These are phyloP conservation scores for Nitzschia inconspicua DNA, from an alignment of 108 stramenopile genomes.

Conservation along the genomic window DNA sequence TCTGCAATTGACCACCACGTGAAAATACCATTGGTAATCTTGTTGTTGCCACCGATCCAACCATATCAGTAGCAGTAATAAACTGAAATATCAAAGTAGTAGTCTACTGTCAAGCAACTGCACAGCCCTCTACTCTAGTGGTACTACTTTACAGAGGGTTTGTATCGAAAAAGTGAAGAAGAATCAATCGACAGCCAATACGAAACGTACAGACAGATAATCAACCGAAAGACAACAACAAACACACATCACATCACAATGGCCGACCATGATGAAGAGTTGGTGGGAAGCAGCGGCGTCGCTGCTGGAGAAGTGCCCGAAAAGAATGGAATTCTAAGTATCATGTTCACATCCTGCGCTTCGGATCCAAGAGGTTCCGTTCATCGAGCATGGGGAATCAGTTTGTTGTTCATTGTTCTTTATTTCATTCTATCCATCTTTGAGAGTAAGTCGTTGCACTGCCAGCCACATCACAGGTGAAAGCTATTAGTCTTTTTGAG, in stretches of 20 bases:
- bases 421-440: slow-evolving; percentile 62
- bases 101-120: too few species aligned
- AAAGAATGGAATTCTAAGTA: slow-evolving; percentile 16
- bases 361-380: slow-evolving; percentile 68
- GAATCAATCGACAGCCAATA: too few species aligned
- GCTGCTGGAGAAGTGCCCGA: background rate
- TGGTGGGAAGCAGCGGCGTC: background rate
- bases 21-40: too few species aligned
- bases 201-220: background rate
- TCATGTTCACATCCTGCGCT: slow-evolving; percentile 52
- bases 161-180: too few species aligned
- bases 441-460: slow-evolving; percentile 58
- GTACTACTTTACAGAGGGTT: too few species aligned
- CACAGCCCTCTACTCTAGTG: too few species aligned
- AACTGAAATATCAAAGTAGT: too few species aligned
- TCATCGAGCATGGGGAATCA: slow-evolving; percentile 82
- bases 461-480: background rate
- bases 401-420: slow-evolving; percentile 56
- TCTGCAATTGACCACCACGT: too few species aligned
- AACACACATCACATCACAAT: background rate
- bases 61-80: too few species aligned
- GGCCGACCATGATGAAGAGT: background rate
- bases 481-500: background rate
- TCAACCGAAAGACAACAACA: background rate
- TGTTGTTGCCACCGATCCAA: too few species aligned